Evolutionary conservation across 2,329 filamentous ascomycete species (phyloP).

Genomic region (Diaporthe nobilis): DNA sequence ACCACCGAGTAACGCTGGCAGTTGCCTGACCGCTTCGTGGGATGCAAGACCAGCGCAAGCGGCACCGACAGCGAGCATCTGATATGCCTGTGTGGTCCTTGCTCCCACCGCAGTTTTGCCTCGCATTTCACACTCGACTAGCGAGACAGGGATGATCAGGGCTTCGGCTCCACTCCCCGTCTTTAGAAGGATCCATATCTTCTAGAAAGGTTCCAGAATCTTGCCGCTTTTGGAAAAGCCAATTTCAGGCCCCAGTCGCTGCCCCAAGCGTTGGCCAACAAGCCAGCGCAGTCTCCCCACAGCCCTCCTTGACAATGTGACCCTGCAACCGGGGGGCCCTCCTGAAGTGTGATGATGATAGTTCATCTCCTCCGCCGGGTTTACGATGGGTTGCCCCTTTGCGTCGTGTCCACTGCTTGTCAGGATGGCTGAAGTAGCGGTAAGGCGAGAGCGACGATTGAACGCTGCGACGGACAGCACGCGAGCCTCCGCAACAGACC

Average conservation of each 20-base stretch:
- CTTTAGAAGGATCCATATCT: conserved; percentile 34
- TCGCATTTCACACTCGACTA: conserved; percentile 30
- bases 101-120: conserved; percentile 36
- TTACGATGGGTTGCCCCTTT: conserved; percentile 34
- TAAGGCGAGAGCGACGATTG: conserved; percentile 24
- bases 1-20: conserved; percentile 1
- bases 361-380: conserved; percentile 37
- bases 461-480: conserved; percentile 1
- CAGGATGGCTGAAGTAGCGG: conserved; percentile 36
- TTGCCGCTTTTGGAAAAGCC: conserved; percentile 37
- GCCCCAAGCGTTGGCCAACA: conserved; percentile 37
- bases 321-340: conserved; percentile 34
- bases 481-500: conserved; percentile 20
- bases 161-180: conserved; percentile 36
- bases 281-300: conserved; percentile 38
- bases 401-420: conserved; percentile 34
- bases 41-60: conserved; percentile 19
- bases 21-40: conserved; percentile 33
- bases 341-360: conserved; percentile 32
- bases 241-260: conserved; percentile 34
- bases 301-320: conserved; percentile 37
- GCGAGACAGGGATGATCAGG: conserved; percentile 35
- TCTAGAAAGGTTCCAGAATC: conserved; percentile 42
- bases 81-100: conserved; percentile 34
- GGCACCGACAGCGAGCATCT: conserved; percentile 14